Base-by-base conservation (phyloP, 768 basidiomycete species). In the Panus rudis region DNA sequence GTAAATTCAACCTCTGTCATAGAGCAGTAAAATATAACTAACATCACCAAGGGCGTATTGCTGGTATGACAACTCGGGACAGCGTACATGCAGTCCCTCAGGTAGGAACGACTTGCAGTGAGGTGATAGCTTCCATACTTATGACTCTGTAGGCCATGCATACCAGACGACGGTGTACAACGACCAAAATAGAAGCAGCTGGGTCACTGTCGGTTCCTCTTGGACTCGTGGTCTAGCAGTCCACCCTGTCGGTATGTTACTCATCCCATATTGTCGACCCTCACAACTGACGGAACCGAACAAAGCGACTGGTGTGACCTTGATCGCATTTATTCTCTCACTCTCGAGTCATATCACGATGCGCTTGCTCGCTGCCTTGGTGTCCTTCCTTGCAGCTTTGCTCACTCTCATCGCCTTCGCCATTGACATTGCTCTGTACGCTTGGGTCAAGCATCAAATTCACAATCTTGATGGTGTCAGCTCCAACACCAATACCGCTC, bases 161-260 rank as follows among this genome's bases (percentile, higher is more conserved):
- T 88, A 88, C 56, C 59, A 63, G 33, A 52, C 81, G 24, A 52
- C 57, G 12, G 53, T 80, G 49, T 49, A 56, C 17, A 68, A 69
- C 51, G 16, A 17, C 33, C 25, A 64, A 17, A 57, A 55, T n/a
- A 63, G 65, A 31, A 50, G 64, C 4, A 61, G 59, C 34, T 67
- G 50, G 30, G 63, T 70, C 16, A 63, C 59, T 38, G 70, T 85
- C 44, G 69, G 61, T 3, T 52, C 76, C 0, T 71, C 76, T 1
- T 85, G 83, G 79, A 90, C 86, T 6, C 74, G 75, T 28, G 86
- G 84, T 4, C 72, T 89, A 6, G 83, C 77, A 2, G 68, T 86
- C 21, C 84, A 86, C 50, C 84, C 86, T 13, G 76, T 86, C 41
- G 85, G 86, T 84, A 50, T 39, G 79, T 65, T 13, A 13, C 14